Evolutionary conservation across 352 stramenopile genomes (phyloP).

Genomic region (Phytophthora nicotianae): DNA sequence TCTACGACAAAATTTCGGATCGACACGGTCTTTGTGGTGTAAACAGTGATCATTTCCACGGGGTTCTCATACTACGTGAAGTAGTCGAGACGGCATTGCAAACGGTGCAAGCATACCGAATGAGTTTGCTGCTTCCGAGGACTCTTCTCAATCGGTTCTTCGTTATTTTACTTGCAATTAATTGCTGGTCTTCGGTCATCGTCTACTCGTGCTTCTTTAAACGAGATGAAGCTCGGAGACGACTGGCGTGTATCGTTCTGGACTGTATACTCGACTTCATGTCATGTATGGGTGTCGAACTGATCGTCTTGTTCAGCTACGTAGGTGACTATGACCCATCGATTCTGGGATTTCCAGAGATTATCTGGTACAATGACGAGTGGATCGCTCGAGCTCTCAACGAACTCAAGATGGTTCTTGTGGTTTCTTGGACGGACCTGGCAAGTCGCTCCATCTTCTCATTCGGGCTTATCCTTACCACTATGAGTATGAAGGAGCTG

Average conservation of each 20-base stretch:
- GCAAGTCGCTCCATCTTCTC: slow-evolving; percentile 31
- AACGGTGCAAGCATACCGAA: slow-evolving; percentile 30
- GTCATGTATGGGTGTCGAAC: slow-evolving; percentile 22
- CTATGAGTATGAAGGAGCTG: slow-evolving; percentile 29
- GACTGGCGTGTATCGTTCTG: slow-evolving; percentile 21
- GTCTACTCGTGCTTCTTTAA: slow-evolving; percentile 25
- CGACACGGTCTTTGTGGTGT: slow-evolving; percentile 18
- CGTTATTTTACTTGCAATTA: slow-evolving; percentile 33
- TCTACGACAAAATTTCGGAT: slow-evolving; percentile 12
- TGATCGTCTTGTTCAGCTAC: slow-evolving; percentile 25
- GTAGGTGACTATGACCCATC: slow-evolving; percentile 4
- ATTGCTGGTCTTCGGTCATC: slow-evolving; percentile 31
- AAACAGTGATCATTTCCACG: slow-evolving; percentile 19
- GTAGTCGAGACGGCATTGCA: slow-evolving; percentile 32
- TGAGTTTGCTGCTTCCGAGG: slow-evolving; percentile 31
- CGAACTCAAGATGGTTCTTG: slow-evolving; percentile 35
- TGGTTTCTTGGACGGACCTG: slow-evolving; percentile 34
- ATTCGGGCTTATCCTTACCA: slow-evolving; percentile 23
- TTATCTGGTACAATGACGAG: slow-evolving; percentile 34
- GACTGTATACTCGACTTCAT: slow-evolving; percentile 33
- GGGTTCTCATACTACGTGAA: slow-evolving; percentile 16
- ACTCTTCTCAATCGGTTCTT: slow-evolving; percentile 41
- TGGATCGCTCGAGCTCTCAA: slow-evolving; percentile 32
- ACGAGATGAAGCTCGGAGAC: slow-evolving; percentile 14
- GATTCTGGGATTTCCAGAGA: slow-evolving; percentile 9